Conservation (phyloP, 2,329 filamentous ascomycete genomes). For the Cercospora sp. region DNA sequence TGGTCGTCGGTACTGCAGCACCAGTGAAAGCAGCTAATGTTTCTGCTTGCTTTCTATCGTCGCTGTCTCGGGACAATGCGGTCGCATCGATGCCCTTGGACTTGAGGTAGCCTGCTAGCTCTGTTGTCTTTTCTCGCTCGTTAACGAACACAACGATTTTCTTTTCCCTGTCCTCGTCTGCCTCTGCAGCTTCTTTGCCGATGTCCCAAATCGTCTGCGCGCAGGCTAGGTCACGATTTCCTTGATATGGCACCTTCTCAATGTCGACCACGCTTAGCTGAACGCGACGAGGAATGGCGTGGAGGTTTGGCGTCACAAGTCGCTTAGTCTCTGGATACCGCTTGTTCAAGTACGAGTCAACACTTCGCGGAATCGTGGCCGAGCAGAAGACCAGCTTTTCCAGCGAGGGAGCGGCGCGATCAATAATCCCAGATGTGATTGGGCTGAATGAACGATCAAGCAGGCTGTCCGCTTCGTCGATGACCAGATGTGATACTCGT, state of each 20-base stretch:
- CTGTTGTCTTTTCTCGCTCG: slow-evolving; percentile 82
- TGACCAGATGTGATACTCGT: slow-evolving; percentile 82
- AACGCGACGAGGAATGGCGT: slow-evolving; percentile 91
- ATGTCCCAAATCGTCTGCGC: slow-evolving; percentile 95
- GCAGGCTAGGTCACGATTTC: slow-evolving; percentile 90
- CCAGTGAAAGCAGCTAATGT: slow-evolving; percentile 75
- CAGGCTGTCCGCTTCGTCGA: slow-evolving; percentile 95
- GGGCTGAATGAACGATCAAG: slow-evolving; percentile 90
- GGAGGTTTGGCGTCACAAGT: slow-evolving; percentile 90
- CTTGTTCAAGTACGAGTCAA: slow-evolving; percentile 80
- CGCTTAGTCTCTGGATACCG: slow-evolving; percentile 81
- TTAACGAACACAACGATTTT: slow-evolving; percentile 96
- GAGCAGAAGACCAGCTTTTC: slow-evolving; percentile 90
- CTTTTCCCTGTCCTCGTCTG: slow-evolving; percentile 65
- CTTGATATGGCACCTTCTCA: slow-evolving; percentile 85
- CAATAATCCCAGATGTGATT: slow-evolving; percentile 77
- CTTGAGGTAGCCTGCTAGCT: slow-evolving; percentile 74
- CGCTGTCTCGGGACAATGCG: slow-evolving; percentile 80
- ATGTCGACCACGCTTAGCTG: slow-evolving; percentile 93
- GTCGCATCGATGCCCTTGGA: slow-evolving; percentile 86
- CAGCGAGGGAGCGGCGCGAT: slow-evolving; percentile 76
- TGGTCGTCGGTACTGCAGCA: slow-evolving; percentile 9
- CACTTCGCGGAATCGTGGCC: slow-evolving; percentile 86
- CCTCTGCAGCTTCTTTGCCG: slow-evolving; percentile 67
- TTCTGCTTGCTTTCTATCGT: slow-evolving; percentile 73